These are phyloP conservation scores for Straminergon stramineum DNA, from an alignment of 225 moss, liverwort and hornwort genomes.

Conservation along the genomic window DNA sequence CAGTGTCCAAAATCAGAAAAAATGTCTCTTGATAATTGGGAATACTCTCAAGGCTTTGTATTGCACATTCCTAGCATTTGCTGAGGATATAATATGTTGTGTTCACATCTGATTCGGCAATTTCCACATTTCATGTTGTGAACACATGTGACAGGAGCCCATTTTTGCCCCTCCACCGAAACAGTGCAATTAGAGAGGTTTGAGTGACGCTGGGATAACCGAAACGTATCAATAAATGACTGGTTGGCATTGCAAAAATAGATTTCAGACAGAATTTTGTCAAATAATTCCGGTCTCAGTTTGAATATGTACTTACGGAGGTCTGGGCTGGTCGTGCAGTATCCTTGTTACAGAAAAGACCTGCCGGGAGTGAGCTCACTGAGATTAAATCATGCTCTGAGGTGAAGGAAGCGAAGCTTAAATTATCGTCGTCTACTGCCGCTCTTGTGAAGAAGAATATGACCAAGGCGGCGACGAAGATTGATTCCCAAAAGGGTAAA, in stretches of 20 bases:
- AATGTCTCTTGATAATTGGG: neutral
- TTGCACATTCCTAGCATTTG: neutral
- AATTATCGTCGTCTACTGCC: neutral
- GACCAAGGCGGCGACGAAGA: neutral
- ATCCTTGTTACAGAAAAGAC: slow-evolving; percentile 55
- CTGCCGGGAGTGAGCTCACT: slow-evolving; percentile 10
- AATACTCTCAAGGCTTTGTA: neutral
- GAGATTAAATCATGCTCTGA: slow-evolving; percentile 9
- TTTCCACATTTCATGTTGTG: neutral
- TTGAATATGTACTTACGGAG: neutral
- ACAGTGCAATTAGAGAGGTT: neutral
- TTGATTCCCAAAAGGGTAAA: slow-evolving; percentile 5
- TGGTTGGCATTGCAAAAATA: neutral
- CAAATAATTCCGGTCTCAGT: neutral
- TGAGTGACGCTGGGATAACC: neutral
- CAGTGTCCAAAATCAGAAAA: neutral
- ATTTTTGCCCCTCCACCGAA: neutral
- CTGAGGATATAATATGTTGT: neutral
- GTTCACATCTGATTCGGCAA: neutral
- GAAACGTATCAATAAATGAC: neutral
- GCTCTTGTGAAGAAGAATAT: neutral
- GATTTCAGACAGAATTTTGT: neutral
- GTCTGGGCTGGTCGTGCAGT: slow-evolving; percentile 28
- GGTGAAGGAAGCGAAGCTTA: slow-evolving; percentile 16
- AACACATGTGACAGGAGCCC: neutral